These are phyloP conservation scores for Candida rishiriensis DNA, from an alignment of 805 yeast species.

Conservation along the genomic window DNA sequence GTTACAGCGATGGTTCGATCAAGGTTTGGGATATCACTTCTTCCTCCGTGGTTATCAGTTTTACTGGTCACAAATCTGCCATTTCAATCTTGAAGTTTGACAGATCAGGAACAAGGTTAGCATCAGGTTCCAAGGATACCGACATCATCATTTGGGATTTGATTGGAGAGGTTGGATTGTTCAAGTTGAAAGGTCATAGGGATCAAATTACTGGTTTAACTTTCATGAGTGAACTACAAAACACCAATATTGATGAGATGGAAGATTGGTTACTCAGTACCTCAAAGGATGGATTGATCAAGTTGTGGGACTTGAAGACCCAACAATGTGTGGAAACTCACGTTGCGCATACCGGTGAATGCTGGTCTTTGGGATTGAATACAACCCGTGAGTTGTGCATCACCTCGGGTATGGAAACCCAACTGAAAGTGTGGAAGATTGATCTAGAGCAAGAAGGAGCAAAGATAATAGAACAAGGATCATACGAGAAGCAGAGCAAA, in stretches of 20 bases:
- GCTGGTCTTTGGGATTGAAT: conserved; percentile 73
- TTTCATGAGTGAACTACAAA: conserved; percentile 36
- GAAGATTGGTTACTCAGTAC: conserved; percentile 72
- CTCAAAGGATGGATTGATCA: conserved; percentile 86
- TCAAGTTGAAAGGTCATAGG: conserved; percentile 82
- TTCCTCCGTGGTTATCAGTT: conserved; percentile 69
- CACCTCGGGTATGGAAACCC: conserved; percentile 78
- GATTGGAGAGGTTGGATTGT: conserved; percentile 85
- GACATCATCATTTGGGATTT: conserved; percentile 90
- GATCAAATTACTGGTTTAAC: conserved; percentile 79
- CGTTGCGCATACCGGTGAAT: conserved; percentile 87
- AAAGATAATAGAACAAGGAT: conserved; percentile 56
- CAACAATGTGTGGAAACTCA: conserved; percentile 94
- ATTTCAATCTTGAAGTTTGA: conserved; percentile 72
- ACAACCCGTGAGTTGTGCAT: conserved; percentile 38
- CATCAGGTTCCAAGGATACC: conserved; percentile 86
- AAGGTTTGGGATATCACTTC: conserved; percentile 89
- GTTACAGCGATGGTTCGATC: conserved; percentile 84
- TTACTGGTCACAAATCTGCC: conserved; percentile 87
- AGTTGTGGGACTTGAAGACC: conserved; percentile 87
- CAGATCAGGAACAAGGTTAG: conserved; percentile 73
- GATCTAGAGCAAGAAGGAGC: conserved; percentile 44
- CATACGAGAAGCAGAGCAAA: conserved; percentile 70
- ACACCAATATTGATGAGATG: conserved; percentile 41
- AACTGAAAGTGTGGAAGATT: conserved; percentile 79